phyloP scores from a whole-genome alignment of 2,329 filamentous ascomycete species.

The Pestalotiopsis sp. region DNA sequence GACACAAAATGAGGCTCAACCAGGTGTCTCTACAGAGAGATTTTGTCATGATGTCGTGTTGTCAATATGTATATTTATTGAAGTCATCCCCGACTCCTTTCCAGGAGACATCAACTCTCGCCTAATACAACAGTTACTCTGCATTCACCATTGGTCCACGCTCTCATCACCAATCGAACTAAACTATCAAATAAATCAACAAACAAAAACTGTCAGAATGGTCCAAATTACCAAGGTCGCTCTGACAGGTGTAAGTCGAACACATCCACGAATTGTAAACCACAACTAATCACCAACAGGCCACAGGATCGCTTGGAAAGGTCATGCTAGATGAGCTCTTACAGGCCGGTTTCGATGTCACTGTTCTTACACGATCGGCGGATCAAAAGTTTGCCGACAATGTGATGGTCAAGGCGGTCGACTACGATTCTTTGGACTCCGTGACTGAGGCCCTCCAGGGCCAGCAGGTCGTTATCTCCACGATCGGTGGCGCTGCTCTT shows the following conservation, averaged over 20 bases:
- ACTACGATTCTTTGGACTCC: constrained; percentile 17
- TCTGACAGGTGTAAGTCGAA: background rate
- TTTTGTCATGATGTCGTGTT: too few relatives aligned
- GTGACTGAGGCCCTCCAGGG: constrained; percentile 44
- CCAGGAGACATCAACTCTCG: too few relatives aligned
- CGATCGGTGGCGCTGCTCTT: constrained; percentile 35
- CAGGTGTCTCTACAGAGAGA: too few relatives aligned
- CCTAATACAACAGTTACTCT: too few relatives aligned
- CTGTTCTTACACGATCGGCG: background rate
- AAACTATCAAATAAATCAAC: background rate
- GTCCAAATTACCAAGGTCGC: background rate
- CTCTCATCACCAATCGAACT: too few relatives aligned
- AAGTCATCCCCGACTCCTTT: too few relatives aligned
- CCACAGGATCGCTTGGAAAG: background rate
- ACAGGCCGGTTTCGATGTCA: background rate
- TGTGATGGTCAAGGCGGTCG: background rate
- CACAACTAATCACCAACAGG: background rate
- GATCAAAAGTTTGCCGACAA: background rate
- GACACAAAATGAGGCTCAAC: too few relatives aligned
- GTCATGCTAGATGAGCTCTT: background rate
- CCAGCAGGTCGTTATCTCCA: constrained; percentile 59
- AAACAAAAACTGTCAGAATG: background rate
- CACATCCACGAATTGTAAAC: background rate
- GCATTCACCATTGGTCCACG: too few relatives aligned
- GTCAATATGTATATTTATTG: too few relatives aligned